These are phyloP conservation scores for Globisporangium sylvaticum DNA, from an alignment of 352 stramenopile genomes.

Conservation along the genomic window DNA sequence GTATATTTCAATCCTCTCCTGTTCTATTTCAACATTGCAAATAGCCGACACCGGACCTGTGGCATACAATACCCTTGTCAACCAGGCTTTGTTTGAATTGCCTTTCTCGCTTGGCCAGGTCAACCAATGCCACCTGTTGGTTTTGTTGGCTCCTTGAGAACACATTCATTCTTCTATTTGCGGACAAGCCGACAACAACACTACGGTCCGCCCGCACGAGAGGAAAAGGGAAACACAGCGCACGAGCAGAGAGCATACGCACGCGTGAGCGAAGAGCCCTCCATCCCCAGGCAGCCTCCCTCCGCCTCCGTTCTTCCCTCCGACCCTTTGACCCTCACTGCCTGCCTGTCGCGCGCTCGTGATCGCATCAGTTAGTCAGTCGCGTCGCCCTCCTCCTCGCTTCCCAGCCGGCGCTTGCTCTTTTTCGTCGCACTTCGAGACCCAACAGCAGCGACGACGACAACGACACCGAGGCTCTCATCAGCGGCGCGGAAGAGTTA, in stretches of 20 bases:
- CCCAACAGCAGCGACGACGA: neutral
- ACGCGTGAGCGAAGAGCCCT: neutral
- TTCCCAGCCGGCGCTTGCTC: conserved; percentile 2
- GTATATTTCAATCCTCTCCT: neutral
- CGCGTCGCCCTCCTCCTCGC: neutral
- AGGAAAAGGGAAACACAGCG: neutral
- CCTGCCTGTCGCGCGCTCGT: neutral
- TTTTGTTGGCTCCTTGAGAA: neutral
- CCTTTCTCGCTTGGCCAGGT: neutral
- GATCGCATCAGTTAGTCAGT: neutral
- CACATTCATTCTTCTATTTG: conserved; percentile 1
- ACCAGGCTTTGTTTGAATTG: neutral
- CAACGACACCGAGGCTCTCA: neutral
- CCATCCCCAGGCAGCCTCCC: neutral
- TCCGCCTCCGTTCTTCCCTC: neutral
- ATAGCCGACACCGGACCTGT: neutral
- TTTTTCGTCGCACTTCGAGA: neutral
- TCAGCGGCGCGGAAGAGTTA: conserved; percentile 5
- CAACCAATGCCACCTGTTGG: neutral
- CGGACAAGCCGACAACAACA: neutral
- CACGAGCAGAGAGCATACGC: neutral
- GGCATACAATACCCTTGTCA: neutral
- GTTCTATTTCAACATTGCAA: neutral
- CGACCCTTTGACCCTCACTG: neutral
- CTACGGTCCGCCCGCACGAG: neutral